phyloP scores from a whole-genome alignment of 2,329 filamentous ascomycete species.

The Apiospora koreana region DNA sequence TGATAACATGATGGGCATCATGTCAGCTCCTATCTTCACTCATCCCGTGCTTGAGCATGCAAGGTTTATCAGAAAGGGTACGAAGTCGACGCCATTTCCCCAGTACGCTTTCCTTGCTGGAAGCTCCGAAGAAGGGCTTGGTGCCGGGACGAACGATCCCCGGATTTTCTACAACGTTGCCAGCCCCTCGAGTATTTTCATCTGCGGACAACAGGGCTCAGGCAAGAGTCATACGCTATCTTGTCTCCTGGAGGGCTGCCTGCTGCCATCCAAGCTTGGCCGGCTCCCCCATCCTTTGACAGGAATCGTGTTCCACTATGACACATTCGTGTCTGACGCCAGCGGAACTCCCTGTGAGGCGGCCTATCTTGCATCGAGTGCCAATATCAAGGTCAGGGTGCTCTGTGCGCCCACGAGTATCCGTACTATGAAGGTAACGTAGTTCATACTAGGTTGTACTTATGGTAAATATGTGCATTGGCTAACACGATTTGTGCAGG shows the following conservation, averaged over 20 bases:
- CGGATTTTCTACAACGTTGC: constrained; percentile 48
- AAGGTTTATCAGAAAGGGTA: not conserved
- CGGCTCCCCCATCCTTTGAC: constrained; percentile 53
- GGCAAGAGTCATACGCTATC: constrained; percentile 65
- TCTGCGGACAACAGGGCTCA: constrained; percentile 65
- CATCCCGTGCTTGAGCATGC: constrained; percentile 14
- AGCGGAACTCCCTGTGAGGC: constrained; percentile 59
- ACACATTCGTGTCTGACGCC: constrained; percentile 51
- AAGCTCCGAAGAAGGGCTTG: constrained; percentile 2
- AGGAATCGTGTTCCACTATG: constrained; percentile 67
- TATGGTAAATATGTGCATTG: not conserved
- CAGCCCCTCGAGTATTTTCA: constrained; percentile 59
- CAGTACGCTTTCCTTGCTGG: constrained; percentile 27
- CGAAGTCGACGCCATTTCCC: constrained; percentile 13
- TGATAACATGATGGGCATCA: constrained; percentile 20
- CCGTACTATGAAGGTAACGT: constrained; percentile 35
- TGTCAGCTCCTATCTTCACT: constrained; percentile 22
- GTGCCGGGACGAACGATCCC: constrained; percentile 21
- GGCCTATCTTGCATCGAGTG: constrained; percentile 51
- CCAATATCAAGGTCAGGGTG: constrained; percentile 46
- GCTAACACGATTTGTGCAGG: constrained; percentile 24
- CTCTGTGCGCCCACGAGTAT: constrained; percentile 50
- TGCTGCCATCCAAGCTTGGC: constrained; percentile 47
- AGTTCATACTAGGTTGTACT: not conserved
- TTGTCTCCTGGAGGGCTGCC: constrained; percentile 57